These are phyloP conservation scores for Gillenia trifoliata DNA, from an alignment of 306 rosid species.

Conservation along the genomic window DNA sequence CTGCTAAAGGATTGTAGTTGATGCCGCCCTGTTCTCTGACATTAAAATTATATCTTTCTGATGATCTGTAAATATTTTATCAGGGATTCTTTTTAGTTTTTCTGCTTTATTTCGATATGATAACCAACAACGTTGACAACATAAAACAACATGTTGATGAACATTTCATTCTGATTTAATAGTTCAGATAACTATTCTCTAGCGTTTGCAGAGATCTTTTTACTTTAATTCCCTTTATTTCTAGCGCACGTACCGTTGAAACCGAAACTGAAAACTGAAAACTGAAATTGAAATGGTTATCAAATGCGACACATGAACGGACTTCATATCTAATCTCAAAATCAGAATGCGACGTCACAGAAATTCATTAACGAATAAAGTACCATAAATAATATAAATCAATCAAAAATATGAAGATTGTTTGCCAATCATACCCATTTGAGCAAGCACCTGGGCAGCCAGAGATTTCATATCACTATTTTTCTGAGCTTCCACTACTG, in stretches of 20 bases:
- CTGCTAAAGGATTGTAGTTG: slow-evolving; percentile 35
- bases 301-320: background rate
- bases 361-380: too few species aligned
- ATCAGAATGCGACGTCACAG: too few species aligned
- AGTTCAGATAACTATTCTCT: background rate
- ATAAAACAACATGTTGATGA: too few species aligned
- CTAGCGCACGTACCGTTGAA: too few species aligned
- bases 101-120: background rate
- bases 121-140: too few species aligned
- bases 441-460: slow-evolving; percentile 58
- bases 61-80: background rate
- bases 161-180: background rate
- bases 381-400: background rate
- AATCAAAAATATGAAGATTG: slow-evolving; percentile 58
- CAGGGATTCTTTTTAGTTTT: background rate
- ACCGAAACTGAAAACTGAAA: too few species aligned
- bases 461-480: slow-evolving; percentile 41
- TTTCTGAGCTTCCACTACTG: slow-evolving; percentile 52
- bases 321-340: background rate
- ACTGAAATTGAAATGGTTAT: background rate
- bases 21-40: slow-evolving; percentile 43
- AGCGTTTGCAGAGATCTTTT: background rate
- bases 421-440: slow-evolving; percentile 43
- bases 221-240: background rate
- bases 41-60: background rate